Evolutionary conservation across 768 basidiomycete genomes (phyloP).

Genomic region (Suillus discolor): DNA sequence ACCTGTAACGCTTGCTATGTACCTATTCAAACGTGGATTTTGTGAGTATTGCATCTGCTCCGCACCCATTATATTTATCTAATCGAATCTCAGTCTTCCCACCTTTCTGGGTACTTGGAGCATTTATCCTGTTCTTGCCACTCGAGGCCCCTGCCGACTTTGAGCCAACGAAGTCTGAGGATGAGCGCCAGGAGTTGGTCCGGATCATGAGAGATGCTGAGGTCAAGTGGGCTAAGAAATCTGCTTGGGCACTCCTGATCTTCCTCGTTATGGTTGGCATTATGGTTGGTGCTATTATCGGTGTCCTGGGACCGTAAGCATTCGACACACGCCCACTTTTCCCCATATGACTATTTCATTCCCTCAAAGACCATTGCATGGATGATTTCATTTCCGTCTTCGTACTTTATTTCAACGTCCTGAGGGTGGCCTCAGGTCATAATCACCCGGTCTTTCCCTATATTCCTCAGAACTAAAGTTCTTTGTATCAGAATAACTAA

Average conservation of each 20-base stretch:
- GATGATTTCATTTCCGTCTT: constrained; percentile 3
- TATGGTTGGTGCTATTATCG: constrained; percentile 10
- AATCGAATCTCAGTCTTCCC: constrained; percentile 42
- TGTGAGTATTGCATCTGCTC: constrained; percentile 33
- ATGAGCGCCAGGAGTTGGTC: constrained; percentile 36
- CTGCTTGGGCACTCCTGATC: constrained; percentile 16
- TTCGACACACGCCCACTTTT: neutral
- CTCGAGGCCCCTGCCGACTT: constrained; percentile 36
- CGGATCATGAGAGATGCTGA: constrained; percentile 38
- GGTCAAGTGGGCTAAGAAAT: constrained; percentile 45
- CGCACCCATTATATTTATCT: neutral
- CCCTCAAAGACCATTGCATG: neutral
- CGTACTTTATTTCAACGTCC: constrained; percentile 5
- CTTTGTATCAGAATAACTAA: constrained; percentile 7
- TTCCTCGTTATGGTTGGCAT: constrained; percentile 10
- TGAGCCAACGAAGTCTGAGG: constrained; percentile 35
- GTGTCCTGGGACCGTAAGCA: constrained; percentile 10
- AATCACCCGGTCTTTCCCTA: neutral
- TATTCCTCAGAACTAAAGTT: neutral
- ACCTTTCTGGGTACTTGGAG: constrained; percentile 49
- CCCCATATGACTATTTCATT: neutral
- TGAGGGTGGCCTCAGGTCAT: constrained; percentile 1
- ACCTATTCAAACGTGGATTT: constrained; percentile 54
- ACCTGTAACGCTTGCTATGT: constrained; percentile 47
- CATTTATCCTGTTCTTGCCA: constrained; percentile 42